Percentiles rank a stretch among this genome's conserved stretches.
Evolutionary conservation across 2,329 filamentous ascomycete genomes (phyloP).

Genomic region (Calonectria pteridis): DNA sequence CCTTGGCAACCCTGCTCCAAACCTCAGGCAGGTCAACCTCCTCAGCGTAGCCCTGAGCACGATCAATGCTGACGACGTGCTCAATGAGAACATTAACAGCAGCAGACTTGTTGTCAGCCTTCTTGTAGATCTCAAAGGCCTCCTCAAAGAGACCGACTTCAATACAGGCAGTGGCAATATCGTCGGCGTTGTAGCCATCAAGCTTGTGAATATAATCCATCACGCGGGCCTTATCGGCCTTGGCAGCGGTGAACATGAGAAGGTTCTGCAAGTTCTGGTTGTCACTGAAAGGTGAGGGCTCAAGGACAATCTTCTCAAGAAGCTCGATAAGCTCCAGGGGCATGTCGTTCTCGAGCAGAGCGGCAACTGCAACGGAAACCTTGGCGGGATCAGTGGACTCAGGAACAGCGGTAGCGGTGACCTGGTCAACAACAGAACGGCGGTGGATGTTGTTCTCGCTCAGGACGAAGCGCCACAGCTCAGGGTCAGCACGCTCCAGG

Average conservation of each 20-base stretch:
- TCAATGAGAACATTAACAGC: conserved; percentile 95
- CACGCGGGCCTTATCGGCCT: conserved; percentile 93
- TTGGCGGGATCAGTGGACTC: conserved; percentile 94
- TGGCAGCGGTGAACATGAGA: conserved; percentile 94
- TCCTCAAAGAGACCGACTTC: conserved; percentile 96
- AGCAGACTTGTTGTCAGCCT: conserved; percentile 88
- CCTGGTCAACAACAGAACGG: conserved; percentile 93
- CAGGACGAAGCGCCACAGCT: conserved; percentile 95
- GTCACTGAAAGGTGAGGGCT: conserved; percentile 98
- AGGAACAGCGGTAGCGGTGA: conserved; percentile 94
- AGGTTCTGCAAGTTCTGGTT: conserved; percentile 97
- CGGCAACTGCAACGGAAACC: conserved; percentile 93
- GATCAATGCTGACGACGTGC: conserved; percentile 97
- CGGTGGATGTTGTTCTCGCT: conserved; percentile 97
- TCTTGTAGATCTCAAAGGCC: conserved; percentile 99
- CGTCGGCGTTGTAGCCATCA: conserved; percentile 88
- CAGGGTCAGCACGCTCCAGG: conserved; percentile 86
- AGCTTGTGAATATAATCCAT: conserved; percentile 97
- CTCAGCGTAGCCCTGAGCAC: conserved; percentile 95
- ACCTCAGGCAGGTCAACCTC: conserved; percentile 94
- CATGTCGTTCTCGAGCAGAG: conserved; percentile 91
- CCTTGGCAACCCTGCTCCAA: conserved; percentile 98
- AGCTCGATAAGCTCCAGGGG: conserved; percentile 96
- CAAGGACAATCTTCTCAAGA: conserved; percentile 98
- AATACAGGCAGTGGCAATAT: conserved; percentile 93